Evolutionary conservation across 2,329 filamentous ascomycete genomes (phyloP).

Genomic region (Chaetomium sp.): DNA sequence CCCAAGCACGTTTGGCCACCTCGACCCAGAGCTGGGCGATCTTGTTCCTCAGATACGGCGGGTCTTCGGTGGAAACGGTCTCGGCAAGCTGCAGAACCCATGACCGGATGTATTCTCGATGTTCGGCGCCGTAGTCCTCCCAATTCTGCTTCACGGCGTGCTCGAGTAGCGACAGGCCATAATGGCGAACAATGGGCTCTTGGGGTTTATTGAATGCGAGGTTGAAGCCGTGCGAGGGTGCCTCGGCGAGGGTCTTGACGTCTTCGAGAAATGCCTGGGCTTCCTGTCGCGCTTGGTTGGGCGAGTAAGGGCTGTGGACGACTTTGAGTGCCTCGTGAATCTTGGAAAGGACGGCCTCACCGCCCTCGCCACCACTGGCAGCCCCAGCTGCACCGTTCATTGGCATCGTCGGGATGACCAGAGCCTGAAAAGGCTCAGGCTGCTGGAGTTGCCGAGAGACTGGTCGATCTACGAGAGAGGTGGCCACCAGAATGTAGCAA

Average conservation of each 20-base stretch:
- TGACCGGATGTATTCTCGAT: slow-evolving; percentile 68
- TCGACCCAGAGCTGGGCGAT: slow-evolving; percentile 94
- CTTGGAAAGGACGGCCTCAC: slow-evolving; percentile 54
- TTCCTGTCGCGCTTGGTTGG: slow-evolving; percentile 78
- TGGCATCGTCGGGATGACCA: slow-evolving; percentile 27
- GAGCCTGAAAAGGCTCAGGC: background rate
- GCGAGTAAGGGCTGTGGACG: slow-evolving; percentile 79
- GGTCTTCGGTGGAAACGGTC: slow-evolving; percentile 70
- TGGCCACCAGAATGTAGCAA: slow-evolving; percentile 19
- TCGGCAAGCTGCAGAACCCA: slow-evolving; percentile 82
- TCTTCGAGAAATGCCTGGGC: slow-evolving; percentile 85
- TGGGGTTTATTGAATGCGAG: slow-evolving; percentile 77
- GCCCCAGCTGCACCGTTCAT: slow-evolving; percentile 27
- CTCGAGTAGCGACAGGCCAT: slow-evolving; percentile 88
- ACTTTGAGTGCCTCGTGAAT: slow-evolving; percentile 86
- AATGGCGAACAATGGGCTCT: slow-evolving; percentile 84
- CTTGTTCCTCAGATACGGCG: slow-evolving; percentile 86
- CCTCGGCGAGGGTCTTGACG: slow-evolving; percentile 76
- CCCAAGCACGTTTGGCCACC: slow-evolving; percentile 90
- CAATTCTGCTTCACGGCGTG: slow-evolving; percentile 86
- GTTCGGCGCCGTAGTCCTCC: slow-evolving; percentile 68
- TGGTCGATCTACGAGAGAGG: slow-evolving; percentile 1
- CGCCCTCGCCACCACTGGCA: slow-evolving; percentile 24
- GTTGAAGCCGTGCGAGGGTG: slow-evolving; percentile 80
- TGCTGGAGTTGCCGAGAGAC: slow-evolving; percentile 11